These are phyloP conservation scores for Termitomyces sp. DNA, from an alignment of 768 basidiomycete species.

Conservation along the genomic window DNA sequence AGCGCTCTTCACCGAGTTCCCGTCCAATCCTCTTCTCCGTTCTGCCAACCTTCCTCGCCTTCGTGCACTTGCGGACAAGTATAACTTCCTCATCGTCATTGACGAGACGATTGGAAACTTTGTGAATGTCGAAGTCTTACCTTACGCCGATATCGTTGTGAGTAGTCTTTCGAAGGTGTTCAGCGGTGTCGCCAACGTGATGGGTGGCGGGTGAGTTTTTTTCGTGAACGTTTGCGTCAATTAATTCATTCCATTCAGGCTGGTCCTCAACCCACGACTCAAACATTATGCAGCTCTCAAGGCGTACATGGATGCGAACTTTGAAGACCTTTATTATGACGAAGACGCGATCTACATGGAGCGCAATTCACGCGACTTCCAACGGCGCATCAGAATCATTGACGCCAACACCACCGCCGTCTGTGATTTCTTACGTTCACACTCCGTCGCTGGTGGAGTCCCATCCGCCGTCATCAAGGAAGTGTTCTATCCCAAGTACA, in stretches of 20 bases:
- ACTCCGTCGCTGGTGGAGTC: conserved; percentile 40
- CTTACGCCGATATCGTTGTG: conserved; percentile 84
- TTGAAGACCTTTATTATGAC: conserved; percentile 84
- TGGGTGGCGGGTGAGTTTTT: conserved; percentile 86
- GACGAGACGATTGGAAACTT: conserved; percentile 97
- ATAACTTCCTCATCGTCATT: conserved; percentile 83
- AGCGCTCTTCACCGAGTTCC: conserved; percentile 90
- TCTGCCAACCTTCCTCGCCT: conserved; percentile 75
- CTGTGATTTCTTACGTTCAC: conserved; percentile 72
- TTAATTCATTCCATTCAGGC: conserved; percentile 39
- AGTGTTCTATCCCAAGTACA: conserved; percentile 89
- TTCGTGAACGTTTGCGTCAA: neutral
- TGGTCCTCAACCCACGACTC: conserved; percentile 81
- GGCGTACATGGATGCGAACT: conserved; percentile 47
- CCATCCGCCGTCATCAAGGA: conserved; percentile 59
- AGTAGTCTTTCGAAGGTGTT: conserved; percentile 94
- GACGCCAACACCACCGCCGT: conserved; percentile 81
- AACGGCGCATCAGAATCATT: conserved; percentile 66
- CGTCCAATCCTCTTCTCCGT: conserved; percentile 92
- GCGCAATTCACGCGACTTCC: conserved; percentile 94
- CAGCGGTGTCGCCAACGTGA: conserved; percentile 91
- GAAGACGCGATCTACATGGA: conserved; percentile 98
- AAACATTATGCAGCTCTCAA: conserved; percentile 69
- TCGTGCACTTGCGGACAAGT: conserved; percentile 78
- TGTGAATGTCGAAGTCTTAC: conserved; percentile 86